Evolutionary conservation across 495 filamentous ascomycete species (phyloP), one percentile per base, ranked within the genome.

Genomic region (Pseudomonodictys pantanalensis): DNA sequence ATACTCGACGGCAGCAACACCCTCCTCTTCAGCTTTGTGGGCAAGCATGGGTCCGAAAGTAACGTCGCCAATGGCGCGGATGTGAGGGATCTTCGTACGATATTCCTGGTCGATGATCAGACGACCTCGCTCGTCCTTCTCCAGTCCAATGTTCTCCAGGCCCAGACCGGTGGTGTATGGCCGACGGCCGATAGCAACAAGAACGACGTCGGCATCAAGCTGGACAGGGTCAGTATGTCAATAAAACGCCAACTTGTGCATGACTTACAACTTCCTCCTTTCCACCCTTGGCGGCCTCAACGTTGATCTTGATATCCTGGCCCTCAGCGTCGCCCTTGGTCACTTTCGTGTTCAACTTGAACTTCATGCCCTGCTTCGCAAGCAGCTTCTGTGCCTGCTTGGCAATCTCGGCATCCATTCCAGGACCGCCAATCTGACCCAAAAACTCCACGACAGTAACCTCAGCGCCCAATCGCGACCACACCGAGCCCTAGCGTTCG

Each of bases 31-130:
- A 39, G 95, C 93, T 83, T 98, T 98, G 83, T 98, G 93, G 48
- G 93, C 93, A 68, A 98, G 86, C 93, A 98, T 98, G 67, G 93
- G 95, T 17, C 93, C 93, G 76, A 97, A 98, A 17, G 93, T 98
- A 73, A 84, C 89, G 76, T 98, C 93, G 69, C 93, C 93, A 64
- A 98, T 86, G 70, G 91, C 92, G 63, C 93, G 92, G 75, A 98
- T 96, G 78, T 98, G 95, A 11, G 91, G 87, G 51, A 92, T 73
- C 79, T 96, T 96, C 69, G 93, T 97, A 77, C 93, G 91, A 81
- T 95, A 98, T 78, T 98, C 91, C 69, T 90, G 87, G 81, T 98
- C 93, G 74, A 98, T 96, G 68, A 97, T 86, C 38, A 98, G 81
- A 51, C 93, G 90, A 73, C 95, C 93, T 50, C 86, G 85, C 68